phyloP scores from a whole-genome alignment of 179 eudicot species.

The Dionaea muscipula region DNA sequence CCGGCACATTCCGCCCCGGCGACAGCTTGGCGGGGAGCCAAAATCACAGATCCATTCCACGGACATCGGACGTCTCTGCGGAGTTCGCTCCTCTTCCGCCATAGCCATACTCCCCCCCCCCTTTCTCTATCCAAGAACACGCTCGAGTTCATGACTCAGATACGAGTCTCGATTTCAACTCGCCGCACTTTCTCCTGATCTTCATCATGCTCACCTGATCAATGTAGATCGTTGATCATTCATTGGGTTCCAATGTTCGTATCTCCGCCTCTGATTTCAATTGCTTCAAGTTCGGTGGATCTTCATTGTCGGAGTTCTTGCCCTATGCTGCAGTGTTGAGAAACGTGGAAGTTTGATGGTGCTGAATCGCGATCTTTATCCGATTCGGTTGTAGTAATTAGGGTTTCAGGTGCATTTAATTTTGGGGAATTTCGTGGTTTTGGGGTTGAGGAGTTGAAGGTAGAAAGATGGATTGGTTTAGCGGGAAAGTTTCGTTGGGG shows the following conservation, averaged over 20 bases:
- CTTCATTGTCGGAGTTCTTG: not conserved
- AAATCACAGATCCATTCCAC: too few species aligned
- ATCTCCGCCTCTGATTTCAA: not conserved
- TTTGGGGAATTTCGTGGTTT: conserved; percentile 3
- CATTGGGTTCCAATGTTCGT: not conserved
- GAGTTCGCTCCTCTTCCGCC: too few species aligned
- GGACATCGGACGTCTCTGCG: too few species aligned
- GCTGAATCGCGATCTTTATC: not conserved
- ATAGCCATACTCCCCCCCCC: not conserved
- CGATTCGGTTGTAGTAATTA: too few species aligned
- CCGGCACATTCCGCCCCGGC: too few species aligned
- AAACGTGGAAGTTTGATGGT: not conserved
- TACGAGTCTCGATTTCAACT: not conserved
- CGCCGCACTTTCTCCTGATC: not conserved
- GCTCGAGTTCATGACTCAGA: not conserved
- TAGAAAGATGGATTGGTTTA: conserved; percentile 78
- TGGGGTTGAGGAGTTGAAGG: conserved; percentile 7
- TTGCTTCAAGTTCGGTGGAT: not conserved
- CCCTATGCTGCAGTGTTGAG: too few species aligned
- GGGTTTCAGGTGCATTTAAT: not conserved
- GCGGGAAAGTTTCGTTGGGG: conserved; percentile 66
- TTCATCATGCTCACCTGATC: not conserved
- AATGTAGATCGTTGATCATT: too few species aligned
- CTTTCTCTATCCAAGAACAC: not conserved
- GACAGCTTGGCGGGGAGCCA: too few species aligned